phyloP scores from a whole-genome alignment of 192 early-diverging fungal species.

The Phlyctochytrium bullatum region DNA sequence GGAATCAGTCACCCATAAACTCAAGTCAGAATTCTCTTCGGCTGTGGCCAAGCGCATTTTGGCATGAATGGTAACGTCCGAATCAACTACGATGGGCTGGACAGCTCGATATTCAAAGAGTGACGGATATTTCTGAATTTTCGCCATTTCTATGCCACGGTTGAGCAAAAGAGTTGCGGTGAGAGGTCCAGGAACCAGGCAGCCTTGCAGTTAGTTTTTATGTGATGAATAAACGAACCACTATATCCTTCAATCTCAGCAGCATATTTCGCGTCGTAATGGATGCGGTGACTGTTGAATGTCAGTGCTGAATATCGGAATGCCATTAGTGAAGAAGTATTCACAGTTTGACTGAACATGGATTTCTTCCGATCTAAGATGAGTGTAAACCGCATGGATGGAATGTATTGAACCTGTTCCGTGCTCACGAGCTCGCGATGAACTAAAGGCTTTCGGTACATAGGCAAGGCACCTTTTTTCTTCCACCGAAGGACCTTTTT shows the following conservation, averaged over 20 bases:
- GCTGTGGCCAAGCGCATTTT: not conserved
- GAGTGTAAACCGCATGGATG: not conserved
- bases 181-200: conserved; percentile 73
- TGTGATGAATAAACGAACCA: not conserved
- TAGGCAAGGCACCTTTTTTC: conserved; percentile 75
- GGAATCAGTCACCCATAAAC: not conserved
- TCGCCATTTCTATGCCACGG: conserved; percentile 35
- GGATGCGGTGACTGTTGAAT: conserved; percentile 88
- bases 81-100: conserved; percentile 52
- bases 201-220: conserved; percentile 26
- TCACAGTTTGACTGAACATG: too few species aligned
- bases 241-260: not conserved
- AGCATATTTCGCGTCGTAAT: conserved; percentile 77
- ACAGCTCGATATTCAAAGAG: conserved; percentile 30
- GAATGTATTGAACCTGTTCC: not conserved
- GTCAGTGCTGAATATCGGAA: conserved; percentile 89
- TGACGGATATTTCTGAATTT: conserved; percentile 2
- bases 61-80: not conserved
- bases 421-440: not conserved
- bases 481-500: conserved; percentile 53
- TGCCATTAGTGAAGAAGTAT: conserved; percentile 51
- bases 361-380: not conserved
- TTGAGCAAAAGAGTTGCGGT: conserved; percentile 68
- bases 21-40: not conserved
- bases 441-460: conserved; percentile 8